phyloP scores from a whole-genome alignment of 345 rosid species.

The Salix koriyanagi region DNA sequence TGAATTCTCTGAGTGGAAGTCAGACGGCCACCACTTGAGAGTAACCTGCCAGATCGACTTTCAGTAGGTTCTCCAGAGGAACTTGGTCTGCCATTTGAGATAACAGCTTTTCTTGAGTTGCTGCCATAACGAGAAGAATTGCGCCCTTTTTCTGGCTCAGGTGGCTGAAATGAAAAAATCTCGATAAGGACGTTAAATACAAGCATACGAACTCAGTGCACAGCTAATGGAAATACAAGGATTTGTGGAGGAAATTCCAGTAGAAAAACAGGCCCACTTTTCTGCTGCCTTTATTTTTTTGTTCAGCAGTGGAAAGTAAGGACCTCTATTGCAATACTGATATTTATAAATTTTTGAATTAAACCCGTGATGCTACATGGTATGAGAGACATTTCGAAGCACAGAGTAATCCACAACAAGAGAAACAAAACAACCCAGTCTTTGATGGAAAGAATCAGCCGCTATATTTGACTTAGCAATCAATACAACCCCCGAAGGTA shows the following conservation, averaged over 20 bases:
- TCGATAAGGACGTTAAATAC: neutral
- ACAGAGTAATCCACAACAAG: neutral
- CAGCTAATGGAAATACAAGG: neutral
- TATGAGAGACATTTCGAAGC: neutral
- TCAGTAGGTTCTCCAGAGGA: conserved; percentile 32
- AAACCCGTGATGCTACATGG: neutral
- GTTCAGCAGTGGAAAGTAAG: neutral
- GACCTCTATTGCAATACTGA: neutral
- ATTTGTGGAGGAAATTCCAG: neutral
- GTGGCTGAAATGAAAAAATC: conserved; percentile 36
- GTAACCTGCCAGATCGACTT: conserved; percentile 16
- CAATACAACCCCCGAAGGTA: neutral
- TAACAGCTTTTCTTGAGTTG: conserved; percentile 21
- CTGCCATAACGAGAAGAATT: conserved; percentile 39
- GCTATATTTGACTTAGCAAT: neutral
- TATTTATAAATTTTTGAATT: neutral
- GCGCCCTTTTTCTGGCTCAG: conserved; percentile 55
- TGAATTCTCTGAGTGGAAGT: conserved; percentile 26
- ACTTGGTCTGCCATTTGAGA: conserved; percentile 25
- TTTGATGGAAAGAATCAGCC: neutral
- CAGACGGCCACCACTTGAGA: conserved; percentile 18
- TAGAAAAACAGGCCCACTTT: neutral
- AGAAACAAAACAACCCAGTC: neutral
- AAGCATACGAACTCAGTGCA: neutral
- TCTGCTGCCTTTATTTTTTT: neutral